phyloP scores from a whole-genome alignment of 257 asterid species.

The Solanum phureja region DNA sequence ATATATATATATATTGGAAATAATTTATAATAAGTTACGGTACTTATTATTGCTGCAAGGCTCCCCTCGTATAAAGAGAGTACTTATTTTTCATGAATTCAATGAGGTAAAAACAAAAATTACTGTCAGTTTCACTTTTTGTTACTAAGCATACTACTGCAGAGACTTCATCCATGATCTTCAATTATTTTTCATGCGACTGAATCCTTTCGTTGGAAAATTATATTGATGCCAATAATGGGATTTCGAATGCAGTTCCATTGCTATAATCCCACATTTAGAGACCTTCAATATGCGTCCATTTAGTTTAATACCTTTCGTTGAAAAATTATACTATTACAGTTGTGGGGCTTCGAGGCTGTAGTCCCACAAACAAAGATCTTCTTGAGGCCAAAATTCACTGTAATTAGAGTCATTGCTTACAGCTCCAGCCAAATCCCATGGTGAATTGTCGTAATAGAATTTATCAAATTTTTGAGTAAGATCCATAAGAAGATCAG shows the following conservation, averaged over 20 bases:
- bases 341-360: background rate
- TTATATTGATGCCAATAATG: fast-evolving
- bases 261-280: background rate
- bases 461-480: constrained; percentile 9
- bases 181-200: background rate
- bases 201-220: background rate
- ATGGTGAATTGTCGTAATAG: background rate
- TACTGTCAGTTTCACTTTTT: background rate
- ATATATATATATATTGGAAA: background rate
- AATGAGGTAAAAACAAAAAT: background rate
- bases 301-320: background rate
- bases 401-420: background rate
- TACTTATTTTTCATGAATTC: background rate
- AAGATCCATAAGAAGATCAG: constrained; percentile 36
- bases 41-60: background rate
- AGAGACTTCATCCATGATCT: background rate
- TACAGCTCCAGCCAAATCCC: constrained; percentile 4
- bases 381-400: constrained; percentile 21
- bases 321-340: background rate
- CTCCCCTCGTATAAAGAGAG: background rate
- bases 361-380: constrained; percentile 17
- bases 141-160: no score
- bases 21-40: background rate
- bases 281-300: background rate
- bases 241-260: background rate